Base-by-base conservation (phyloP, 2,329 filamentous ascomycete species). In the Apiospora arundinis region DNA sequence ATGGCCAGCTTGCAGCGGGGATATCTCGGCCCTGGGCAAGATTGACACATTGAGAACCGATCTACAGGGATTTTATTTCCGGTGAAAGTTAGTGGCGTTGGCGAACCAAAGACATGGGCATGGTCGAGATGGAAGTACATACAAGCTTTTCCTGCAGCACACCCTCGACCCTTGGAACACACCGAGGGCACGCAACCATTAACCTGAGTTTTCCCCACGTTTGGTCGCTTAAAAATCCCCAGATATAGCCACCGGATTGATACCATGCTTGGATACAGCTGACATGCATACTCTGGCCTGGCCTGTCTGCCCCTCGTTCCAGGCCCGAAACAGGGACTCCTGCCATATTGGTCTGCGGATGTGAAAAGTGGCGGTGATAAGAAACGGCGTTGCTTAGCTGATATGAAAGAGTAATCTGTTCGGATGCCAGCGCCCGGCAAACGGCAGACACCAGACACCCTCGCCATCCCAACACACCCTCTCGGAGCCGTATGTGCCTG, bases 121-220 rank as follows among this genome's bases (percentile, higher is more conserved):
- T 40, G 28, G 28, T 63, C 21, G 18, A 32, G 56, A 40, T 63
- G 56, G 56, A 40, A 40, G 56, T 63, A 63, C 56, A 63, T 63
- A 63, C 56, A 63, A 63, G 56, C 56, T 63, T 63, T 63, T 63
- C 56, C 9, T 63, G 56, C 56, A 63, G 28, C 56, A 37, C 56
- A 63, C 56, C 32, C 56, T 40, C 56, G 2, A 40, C 56, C 32
- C 56, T 37, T n/a, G 56, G 56, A 23, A 40, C 32, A 63, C 32
- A 63, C 56, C 56, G 32, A 63, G 56, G 56, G 16, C 56, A 9
- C 56, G 9, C 21, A 40, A 18, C 56, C 56, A 63, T 40, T 63
- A 28, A 28, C 18, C 28, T 21, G 9, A 21, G 8, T 9, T 23
- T n/a, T 63, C 56, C 56, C 56, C 56, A 63, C 56, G 56, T 63